Base-by-base conservation (phyloP, 164 flowering plant species). In the Hamamelis virginiana region DNA sequence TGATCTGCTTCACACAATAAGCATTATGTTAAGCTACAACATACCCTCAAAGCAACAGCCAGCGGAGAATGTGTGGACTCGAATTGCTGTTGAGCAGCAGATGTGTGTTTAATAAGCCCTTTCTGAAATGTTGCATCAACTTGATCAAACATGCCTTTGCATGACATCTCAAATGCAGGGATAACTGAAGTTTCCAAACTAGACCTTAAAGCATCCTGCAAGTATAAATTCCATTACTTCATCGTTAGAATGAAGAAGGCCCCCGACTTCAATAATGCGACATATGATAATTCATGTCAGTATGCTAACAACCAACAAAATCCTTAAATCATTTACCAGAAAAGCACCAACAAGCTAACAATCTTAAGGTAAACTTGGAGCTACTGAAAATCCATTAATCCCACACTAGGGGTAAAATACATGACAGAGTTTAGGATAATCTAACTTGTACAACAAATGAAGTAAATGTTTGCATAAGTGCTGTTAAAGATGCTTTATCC, bases 121-220 rank as follows among this genome's bases (percentile, higher is more conserved):
- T 83, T 89, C 77, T 86, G 92, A 66, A 89, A 86, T 66, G 89
- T 79, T 47, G 85, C 66, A 76, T 91, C 91, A 65, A 93, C 80
- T 79, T 93, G 98, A 77, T 88, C 97, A 83, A 93, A 91, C 94
- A 89, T 86, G 53, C 83, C 80, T 80, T 84, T 86, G 85, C 98
- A 93, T 52, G 97, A 82, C 79, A 76, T 73, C 83, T 93, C 98
- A 76, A 93, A 91, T 26, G 97, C 88, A 13, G 97, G 98, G 71
- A 93, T 75, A 10, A 90, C 73, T 41, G 96, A 84, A 43, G 86
- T 74, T 78, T 93, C 98, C 80, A 93, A 70, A 71, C 77, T 81
- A 21, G 90, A 82, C 74, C 81, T 87, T 63, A 93, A 66, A 9
- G 88, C 81, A 52, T 93, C 96, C 98, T 92, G 88, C 80, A 75